phyloP scores from a whole-genome alignment of 2,329 filamentous ascomycete genomes.

The Verticillium longisporum region DNA sequence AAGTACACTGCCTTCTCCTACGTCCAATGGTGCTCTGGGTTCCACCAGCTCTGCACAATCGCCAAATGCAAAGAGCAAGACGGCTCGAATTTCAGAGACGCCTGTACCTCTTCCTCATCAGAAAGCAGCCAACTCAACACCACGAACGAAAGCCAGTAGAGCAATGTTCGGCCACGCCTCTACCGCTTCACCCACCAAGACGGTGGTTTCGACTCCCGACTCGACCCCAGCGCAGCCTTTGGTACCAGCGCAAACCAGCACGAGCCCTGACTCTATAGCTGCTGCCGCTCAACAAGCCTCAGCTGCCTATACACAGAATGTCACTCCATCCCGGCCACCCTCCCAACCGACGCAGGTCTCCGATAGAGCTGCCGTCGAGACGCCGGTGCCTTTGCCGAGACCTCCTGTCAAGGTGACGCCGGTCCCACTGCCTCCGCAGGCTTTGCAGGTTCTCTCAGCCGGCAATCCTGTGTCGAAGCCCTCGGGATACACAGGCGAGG shows the following conservation, averaged over 20 bases:
- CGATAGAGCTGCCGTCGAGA: background rate
- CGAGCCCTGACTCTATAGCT: background rate
- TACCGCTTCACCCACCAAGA: background rate
- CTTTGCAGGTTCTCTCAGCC: background rate
- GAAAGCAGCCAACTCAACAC: background rate
- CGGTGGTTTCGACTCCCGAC: background rate
- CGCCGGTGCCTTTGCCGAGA: background rate
- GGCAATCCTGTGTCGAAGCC: background rate
- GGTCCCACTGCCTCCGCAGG: background rate
- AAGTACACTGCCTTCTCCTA: background rate
- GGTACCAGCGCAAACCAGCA: too few relatives aligned
- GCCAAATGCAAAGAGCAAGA: background rate
- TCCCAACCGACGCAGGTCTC: background rate
- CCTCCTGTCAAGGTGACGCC: background rate
- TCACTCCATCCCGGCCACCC: background rate
- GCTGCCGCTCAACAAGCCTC: too few relatives aligned
- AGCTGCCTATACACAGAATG: background rate
- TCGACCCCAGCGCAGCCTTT: too few relatives aligned
- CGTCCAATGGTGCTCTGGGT: background rate
- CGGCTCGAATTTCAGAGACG: conserved; percentile 1
- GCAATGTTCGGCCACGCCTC: too few relatives aligned
- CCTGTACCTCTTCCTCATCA: conserved; percentile 1
- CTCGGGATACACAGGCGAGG: background rate
- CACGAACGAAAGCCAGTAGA: background rate
- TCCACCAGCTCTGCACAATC: background rate